Conservation (phyloP, 2,329 filamentous ascomycete genomes). For the Triangularia verruculosa region DNA sequence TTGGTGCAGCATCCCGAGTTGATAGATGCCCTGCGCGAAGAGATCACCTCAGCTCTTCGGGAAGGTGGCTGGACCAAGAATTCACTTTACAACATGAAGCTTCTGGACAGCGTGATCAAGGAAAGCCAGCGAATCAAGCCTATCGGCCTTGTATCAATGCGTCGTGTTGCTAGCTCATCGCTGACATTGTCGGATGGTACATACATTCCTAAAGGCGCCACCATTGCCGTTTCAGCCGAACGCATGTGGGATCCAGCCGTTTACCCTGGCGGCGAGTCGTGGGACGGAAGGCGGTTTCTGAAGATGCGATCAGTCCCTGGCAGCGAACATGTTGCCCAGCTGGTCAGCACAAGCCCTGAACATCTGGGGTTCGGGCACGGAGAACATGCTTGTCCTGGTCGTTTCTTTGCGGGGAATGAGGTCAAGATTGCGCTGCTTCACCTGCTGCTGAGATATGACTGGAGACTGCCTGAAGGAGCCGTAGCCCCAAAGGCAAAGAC, state of each 20-base stretch:
- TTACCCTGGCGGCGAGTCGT: constrained; percentile 29
- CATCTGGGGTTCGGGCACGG: constrained; percentile 41
- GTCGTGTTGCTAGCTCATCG: constrained; percentile 18
- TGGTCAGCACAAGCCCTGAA: constrained; percentile 34
- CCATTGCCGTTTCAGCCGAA: constrained; percentile 22
- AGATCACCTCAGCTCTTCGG: constrained; percentile 37
- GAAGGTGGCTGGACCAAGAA: constrained; percentile 38
- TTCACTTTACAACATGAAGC: constrained; percentile 37
- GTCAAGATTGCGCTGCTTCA: constrained; percentile 36
- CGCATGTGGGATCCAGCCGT: constrained; percentile 26
- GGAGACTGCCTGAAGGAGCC: constrained; percentile 16
- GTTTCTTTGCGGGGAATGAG: constrained; percentile 42
- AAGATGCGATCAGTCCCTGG: constrained; percentile 29
- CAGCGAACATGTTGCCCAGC: constrained; percentile 30
- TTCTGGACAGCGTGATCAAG: constrained; percentile 43
- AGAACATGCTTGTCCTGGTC: constrained; percentile 40
- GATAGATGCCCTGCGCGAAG: constrained; percentile 40
- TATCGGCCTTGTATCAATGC: constrained; percentile 22
- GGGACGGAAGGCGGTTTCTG: constrained; percentile 32
- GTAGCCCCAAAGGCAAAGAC: constrained; percentile 2
- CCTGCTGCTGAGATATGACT: constrained; percentile 34
- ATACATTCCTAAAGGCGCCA: constrained; percentile 26
- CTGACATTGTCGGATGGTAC: constrained; percentile 27
- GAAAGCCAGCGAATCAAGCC: constrained; percentile 37
- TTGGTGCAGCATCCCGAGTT: constrained; percentile 39